Evolutionary conservation across 163 green algal genomes (phyloP).

Genomic region (Scenedesmus sp.): DNA sequence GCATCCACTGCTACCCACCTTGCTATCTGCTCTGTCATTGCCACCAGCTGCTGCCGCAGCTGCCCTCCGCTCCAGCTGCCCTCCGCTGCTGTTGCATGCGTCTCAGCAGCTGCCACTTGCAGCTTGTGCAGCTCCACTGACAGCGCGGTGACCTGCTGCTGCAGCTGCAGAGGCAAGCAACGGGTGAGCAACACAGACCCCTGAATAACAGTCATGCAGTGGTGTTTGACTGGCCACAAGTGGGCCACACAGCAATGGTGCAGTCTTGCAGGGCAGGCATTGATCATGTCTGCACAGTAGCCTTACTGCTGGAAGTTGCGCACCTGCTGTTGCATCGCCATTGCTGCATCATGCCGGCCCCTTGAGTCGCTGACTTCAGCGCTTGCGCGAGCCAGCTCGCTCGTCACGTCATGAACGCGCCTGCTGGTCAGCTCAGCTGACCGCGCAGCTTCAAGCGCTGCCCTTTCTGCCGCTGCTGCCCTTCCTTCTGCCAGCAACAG

Average conservation of each 20-base stretch:
- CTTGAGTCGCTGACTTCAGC: slow-evolving; percentile 30
- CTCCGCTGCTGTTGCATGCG: slow-evolving; percentile 30
- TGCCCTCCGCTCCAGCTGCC: slow-evolving; percentile 13
- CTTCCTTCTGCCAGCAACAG: slow-evolving; percentile 9
- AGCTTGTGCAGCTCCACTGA: slow-evolving; percentile 28
- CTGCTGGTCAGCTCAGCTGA: slow-evolving; percentile 21
- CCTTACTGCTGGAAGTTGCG: background rate
- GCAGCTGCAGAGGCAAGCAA: slow-evolving; percentile 5
- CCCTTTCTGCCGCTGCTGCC: slow-evolving; percentile 34
- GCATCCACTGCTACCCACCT: background rate
- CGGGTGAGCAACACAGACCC: background rate
- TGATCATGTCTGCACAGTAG: background rate
- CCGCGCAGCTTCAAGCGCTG: slow-evolving; percentile 30
- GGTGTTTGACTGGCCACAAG: too few relatives aligned
- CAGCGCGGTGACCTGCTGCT: slow-evolving; percentile 31
- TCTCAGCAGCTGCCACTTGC: background rate
- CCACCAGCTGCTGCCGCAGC: slow-evolving; percentile 29
- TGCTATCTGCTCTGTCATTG: slow-evolving; percentile 36
- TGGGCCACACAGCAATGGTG: background rate
- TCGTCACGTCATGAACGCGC: slow-evolving; percentile 6
- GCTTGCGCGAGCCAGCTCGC: slow-evolving; percentile 29
- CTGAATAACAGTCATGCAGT: background rate
- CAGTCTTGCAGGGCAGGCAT: background rate
- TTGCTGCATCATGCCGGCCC: slow-evolving; percentile 23
- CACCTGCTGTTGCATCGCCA: slow-evolving; percentile 39